Evolutionary conservation across 2,329 filamentous ascomycete genomes (phyloP).

Genomic region (Xylariaceae sp.): DNA sequence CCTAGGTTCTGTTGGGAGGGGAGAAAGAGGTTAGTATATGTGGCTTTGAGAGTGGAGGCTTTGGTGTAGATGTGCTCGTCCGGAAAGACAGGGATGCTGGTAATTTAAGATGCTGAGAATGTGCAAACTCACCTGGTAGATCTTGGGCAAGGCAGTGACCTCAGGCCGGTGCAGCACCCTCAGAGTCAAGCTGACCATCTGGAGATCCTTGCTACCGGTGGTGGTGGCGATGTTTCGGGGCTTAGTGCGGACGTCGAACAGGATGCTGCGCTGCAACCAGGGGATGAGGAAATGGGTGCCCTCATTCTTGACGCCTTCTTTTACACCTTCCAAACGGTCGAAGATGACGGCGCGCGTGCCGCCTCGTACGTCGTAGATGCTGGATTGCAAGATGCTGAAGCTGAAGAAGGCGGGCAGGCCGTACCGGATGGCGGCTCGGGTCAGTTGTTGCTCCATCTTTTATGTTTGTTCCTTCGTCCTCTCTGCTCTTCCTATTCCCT

Average conservation of each 20-base stretch:
- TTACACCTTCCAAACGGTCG: constrained; percentile 86
- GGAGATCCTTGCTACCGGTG: constrained; percentile 96
- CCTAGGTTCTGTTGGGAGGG: constrained; percentile 73
- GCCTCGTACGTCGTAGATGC: constrained; percentile 95
- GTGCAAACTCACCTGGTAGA: constrained; percentile 76
- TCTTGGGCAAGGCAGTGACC: constrained; percentile 88
- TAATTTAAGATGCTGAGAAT: constrained; percentile 1
- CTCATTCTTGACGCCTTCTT: constrained; percentile 88
- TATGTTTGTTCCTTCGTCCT: not conserved
- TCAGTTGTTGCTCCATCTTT: constrained; percentile 48
- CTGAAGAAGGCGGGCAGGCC: constrained; percentile 72
- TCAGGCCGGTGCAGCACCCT: constrained; percentile 93
- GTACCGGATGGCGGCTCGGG: constrained; percentile 61
- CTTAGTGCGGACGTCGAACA: constrained; percentile 97
- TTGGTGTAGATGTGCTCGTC: not conserved
- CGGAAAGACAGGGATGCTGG: not conserved
- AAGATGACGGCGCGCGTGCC: constrained; percentile 96
- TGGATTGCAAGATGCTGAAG: constrained; percentile 65
- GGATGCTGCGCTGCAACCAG: constrained; percentile 90
- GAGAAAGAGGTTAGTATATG: constrained; percentile 3
- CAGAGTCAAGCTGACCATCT: constrained; percentile 98
- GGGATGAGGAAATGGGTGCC: constrained; percentile 95
- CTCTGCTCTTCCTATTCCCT: too few relatives aligned
- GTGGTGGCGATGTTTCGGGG: constrained; percentile 96
- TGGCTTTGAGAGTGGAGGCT: not conserved